Evolutionary conservation across 1,139 yeast species (phyloP), one percentile per base, ranked within the genome.

Genomic region (Lodderomyces metapsilosis): DNA sequence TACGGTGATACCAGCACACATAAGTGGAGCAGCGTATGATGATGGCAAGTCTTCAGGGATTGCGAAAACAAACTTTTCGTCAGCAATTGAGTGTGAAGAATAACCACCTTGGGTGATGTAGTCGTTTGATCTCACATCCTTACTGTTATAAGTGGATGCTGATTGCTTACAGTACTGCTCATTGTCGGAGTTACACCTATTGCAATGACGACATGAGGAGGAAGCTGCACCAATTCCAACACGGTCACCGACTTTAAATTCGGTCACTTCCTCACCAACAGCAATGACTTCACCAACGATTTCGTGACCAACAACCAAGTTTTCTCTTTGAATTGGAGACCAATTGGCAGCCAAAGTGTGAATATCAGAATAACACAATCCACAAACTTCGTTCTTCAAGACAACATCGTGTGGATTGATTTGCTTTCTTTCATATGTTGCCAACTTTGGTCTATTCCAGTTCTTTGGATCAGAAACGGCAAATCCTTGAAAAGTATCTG

Each of bases 1-100:
- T 1, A 76, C 80, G 16, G 88, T 82, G 52, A 80, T 65, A 44
- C 88, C 88, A 34, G 82, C 87, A 64, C 88, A 82, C 66, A 82
- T 62, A 56, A 82, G 67, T 20, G 87, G 86, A 13, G 84, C 85
- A 30, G 80, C 86, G 40, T 63, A 58, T 40, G 63, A 68, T 20
- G 73, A 59, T 16, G 65, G 60, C 45, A 80, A 55, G 17, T 45
- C 58, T n/a, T 79, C 82, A 17, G 88, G 88, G 44, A 82, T 74
- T 20, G 73, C 71, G 59, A 80, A 74, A 5, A 68, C 79, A 53
- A 76, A 78, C 42, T 68, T 63, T 51, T 78, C 79, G 53, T 74
- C 65, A 35, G 76, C 80, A 46, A 81, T 70, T 34, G 77, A 61
- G 57, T 76, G 79, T 36, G 80, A 72, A 8, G 87, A 63, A 57